A percentile compares a stretch with the other conserved stretches of the same genome.
Conservation (phyloP, 108 stramenopile species). For the Fragilaria radians region DNA sequence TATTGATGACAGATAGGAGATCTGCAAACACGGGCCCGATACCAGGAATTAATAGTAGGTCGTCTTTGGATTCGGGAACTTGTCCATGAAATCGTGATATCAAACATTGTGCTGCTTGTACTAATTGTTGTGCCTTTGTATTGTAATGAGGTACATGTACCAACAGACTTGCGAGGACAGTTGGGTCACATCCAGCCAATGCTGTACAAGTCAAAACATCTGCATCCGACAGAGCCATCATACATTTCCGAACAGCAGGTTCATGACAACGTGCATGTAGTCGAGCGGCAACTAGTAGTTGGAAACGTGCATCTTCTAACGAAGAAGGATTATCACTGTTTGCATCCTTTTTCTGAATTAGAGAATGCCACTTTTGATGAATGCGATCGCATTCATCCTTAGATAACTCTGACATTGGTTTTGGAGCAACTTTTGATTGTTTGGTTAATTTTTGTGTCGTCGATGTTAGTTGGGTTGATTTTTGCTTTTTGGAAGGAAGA, state of each 20-base stretch:
- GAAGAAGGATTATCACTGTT: slow-evolving; percentile 34
- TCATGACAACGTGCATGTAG: slow-evolving; percentile 70
- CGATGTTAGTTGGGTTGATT: too few species aligned
- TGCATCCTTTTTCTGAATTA: slow-evolving; percentile 6
- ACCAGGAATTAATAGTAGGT: slow-evolving; percentile 42
- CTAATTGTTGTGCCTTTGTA: slow-evolving; percentile 58
- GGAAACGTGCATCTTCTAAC: slow-evolving; percentile 52
- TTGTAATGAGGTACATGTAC: slow-evolving; percentile 55
- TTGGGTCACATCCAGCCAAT: slow-evolving; percentile 32
- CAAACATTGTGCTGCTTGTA: slow-evolving; percentile 56
- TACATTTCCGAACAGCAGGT: slow-evolving; percentile 39
- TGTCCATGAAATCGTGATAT: slow-evolving; percentile 30
- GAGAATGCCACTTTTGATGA: slow-evolving; percentile 51
- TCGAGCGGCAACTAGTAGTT: slow-evolving; percentile 57
- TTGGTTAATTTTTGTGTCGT: too few species aligned
- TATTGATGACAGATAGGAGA: slow-evolving; percentile 48
- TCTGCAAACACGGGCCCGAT: slow-evolving; percentile 62
- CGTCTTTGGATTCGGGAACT: slow-evolving; percentile 55
- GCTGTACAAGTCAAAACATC: neutral
- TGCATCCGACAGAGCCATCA: slow-evolving; percentile 24
- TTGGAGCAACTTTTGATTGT: too few species aligned
- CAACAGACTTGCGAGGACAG: slow-evolving; percentile 37
- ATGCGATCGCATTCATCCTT: slow-evolving; percentile 23
- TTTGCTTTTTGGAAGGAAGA: too few species aligned
- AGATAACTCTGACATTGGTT: slow-evolving; percentile 11